These are phyloP conservation scores for Myrica gale DNA, from an alignment of 306 rosid genomes.

Conservation along the genomic window DNA sequence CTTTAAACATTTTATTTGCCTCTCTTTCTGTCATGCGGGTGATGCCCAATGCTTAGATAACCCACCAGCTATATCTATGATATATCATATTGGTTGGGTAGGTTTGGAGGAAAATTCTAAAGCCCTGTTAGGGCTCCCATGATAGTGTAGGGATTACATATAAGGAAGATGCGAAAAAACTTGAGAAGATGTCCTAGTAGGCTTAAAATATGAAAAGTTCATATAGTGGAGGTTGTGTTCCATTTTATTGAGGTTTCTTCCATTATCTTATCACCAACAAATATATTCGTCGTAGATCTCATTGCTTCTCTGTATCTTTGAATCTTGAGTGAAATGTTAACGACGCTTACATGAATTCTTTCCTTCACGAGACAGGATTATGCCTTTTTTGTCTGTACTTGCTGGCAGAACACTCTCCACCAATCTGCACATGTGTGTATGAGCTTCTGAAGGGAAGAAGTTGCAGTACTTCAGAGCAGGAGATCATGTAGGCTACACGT, in stretches of 20 bases:
- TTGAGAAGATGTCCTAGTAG: background rate
- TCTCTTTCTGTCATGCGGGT: background rate
- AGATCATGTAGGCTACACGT: slow-evolving; percentile 40
- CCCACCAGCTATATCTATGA: background rate
- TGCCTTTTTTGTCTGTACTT: slow-evolving; percentile 82
- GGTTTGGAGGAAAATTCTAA: background rate
- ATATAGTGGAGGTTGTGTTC: background rate
- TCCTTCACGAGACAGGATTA: slow-evolving; percentile 51
- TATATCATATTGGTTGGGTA: background rate
- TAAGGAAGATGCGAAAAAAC: background rate
- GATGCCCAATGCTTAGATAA: background rate
- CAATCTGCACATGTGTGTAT: slow-evolving; percentile 44
- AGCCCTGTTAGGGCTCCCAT: background rate
- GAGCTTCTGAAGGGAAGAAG: slow-evolving; percentile 55
- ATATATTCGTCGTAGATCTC: background rate
- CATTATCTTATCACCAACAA: too few species aligned
- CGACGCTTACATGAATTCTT: slow-evolving; percentile 6
- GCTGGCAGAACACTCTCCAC: slow-evolving; percentile 56
- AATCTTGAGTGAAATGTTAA: background rate
- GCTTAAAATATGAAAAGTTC: background rate
- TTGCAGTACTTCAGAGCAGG: slow-evolving; percentile 44
- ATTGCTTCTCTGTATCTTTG: background rate
- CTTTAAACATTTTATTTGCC: background rate
- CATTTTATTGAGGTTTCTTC: background rate
- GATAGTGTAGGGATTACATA: too few species aligned